Conservation (phyloP, 164 flowering plant species). For the Cinnamomum chago region DNA sequence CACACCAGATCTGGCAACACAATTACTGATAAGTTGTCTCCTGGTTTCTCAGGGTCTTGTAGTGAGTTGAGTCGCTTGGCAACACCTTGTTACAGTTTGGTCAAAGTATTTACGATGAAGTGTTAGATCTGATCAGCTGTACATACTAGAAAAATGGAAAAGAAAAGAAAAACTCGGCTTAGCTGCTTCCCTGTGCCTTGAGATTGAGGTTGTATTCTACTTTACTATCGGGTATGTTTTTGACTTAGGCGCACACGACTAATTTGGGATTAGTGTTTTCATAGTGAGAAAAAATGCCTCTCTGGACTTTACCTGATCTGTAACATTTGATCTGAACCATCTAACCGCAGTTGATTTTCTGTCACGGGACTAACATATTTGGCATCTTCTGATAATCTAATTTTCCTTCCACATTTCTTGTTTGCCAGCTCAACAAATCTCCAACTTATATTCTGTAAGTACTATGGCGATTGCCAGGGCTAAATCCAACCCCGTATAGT, state of each 20-base stretch:
- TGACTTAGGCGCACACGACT: constrained; percentile 36
- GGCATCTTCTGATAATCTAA: not conserved
- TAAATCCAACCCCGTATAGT: too few relatives aligned
- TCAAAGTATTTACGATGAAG: constrained; percentile 11
- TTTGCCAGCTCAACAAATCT: too few relatives aligned
- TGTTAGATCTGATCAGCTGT: constrained; percentile 24
- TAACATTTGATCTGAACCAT: constrained; percentile 19
- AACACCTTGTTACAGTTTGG: constrained; percentile 18
- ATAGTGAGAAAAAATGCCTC: constrained; percentile 9
- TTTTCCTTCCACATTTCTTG: too few relatives aligned
- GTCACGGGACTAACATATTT: not conserved
- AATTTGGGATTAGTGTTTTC: constrained; percentile 25
- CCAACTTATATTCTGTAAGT: too few relatives aligned
- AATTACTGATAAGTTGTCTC: constrained; percentile 44
- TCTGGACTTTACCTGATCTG: constrained; percentile 8
- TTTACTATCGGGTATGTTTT: constrained; percentile 16
- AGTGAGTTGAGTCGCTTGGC: constrained; percentile 32
- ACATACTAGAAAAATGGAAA: constrained; percentile 22
- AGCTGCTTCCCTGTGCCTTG: constrained; percentile 45
- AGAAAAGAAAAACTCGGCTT: constrained; percentile 7
- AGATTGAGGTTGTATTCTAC: constrained; percentile 55
- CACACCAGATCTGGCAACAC: constrained; percentile 89
- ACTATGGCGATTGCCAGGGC: too few relatives aligned
- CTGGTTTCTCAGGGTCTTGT: constrained; percentile 46
- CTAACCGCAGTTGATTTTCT: constrained; percentile 17